Conservation (phyloP, 192 early-diverging fungal species). For the Helicostylum pulchrum region DNA sequence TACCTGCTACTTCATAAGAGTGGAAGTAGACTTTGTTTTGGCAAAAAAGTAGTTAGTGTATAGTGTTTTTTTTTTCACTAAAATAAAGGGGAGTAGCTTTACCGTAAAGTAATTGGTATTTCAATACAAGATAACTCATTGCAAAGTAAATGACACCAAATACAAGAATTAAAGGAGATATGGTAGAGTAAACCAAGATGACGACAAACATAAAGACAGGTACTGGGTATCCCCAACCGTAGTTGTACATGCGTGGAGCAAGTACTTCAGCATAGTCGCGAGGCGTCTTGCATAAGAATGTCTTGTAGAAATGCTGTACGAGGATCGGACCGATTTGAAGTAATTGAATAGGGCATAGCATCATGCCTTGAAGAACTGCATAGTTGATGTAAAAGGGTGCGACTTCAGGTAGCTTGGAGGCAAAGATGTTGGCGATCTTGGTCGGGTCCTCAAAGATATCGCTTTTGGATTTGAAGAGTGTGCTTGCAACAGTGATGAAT, state of each 20-base stretch:
- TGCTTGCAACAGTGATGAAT: conserved; percentile 70
- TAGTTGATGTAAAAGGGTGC: conserved; percentile 80
- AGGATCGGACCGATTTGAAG: conserved; percentile 64
- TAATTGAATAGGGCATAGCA: conserved; percentile 65
- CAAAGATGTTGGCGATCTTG: conserved; percentile 59
- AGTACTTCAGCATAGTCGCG: conserved; percentile 76
- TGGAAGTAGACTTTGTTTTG: conserved; percentile 57
- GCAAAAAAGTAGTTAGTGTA: conserved; percentile 9
- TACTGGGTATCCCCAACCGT: conserved; percentile 66
- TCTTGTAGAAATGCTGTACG: conserved; percentile 47
- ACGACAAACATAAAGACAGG: conserved; percentile 73
- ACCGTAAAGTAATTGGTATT: conserved; percentile 75
- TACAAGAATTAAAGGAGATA: conserved; percentile 69
- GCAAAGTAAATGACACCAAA: conserved; percentile 68
- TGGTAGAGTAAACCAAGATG: conserved; percentile 71
- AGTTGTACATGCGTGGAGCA: conserved; percentile 65
- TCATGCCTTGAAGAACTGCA: conserved; percentile 69
- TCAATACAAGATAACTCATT: conserved; percentile 64
- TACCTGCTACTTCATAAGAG: conserved; percentile 68
- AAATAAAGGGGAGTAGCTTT: too few relatives aligned
- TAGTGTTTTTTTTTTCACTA: too few relatives aligned
- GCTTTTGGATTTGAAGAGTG: conserved; percentile 58
- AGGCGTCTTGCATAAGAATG: conserved; percentile 69
- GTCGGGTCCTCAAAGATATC: conserved; percentile 64
- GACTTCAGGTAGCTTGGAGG: conserved; percentile 60